Conservation (phyloP, 2,329 filamentous ascomycete species). For the Fusarium acutatum region DNA sequence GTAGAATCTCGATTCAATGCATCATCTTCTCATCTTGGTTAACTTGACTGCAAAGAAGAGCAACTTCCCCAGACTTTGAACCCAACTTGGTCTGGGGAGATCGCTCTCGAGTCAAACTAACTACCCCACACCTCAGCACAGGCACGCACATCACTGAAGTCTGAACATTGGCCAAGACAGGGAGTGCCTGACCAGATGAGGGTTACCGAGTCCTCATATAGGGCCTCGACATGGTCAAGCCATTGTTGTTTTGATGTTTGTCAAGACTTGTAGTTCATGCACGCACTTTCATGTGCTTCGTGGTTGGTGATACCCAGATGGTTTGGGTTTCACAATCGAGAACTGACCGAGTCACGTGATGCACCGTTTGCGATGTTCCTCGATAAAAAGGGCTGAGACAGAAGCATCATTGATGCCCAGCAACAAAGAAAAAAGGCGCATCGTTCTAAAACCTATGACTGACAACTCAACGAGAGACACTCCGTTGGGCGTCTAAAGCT, state of each 20-base stretch:
- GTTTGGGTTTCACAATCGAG: neutral
- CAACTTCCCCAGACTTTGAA: conserved; percentile 30
- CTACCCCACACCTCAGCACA: conserved; percentile 33
- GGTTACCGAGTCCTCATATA: neutral
- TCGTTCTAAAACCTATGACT: neutral
- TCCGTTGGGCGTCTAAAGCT: conserved; percentile 18
- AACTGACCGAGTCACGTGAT: neutral
- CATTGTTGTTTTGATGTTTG: neutral
- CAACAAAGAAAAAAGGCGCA: neutral
- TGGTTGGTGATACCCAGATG: neutral
- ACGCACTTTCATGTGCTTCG: neutral
- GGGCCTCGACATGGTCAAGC: neutral
- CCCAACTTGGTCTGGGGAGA: conserved; percentile 28
- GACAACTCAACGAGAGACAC: conserved; percentile 11
- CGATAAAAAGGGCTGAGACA: neutral
- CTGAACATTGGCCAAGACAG: neutral
- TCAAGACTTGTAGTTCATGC: neutral
- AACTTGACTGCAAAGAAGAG: conserved; percentile 1
- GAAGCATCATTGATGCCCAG: conserved; percentile 4
- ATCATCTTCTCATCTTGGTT: neutral
- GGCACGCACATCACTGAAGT: conserved; percentile 10
- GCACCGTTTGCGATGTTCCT: neutral
- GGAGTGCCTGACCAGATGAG: neutral
- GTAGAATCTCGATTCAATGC: conserved; percentile 7
- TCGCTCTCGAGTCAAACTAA: conserved; percentile 6